These are phyloP conservation scores for Pseudocercospora ulei DNA, from an alignment of 2,329 filamentous ascomycete species.

Conservation along the genomic window DNA sequence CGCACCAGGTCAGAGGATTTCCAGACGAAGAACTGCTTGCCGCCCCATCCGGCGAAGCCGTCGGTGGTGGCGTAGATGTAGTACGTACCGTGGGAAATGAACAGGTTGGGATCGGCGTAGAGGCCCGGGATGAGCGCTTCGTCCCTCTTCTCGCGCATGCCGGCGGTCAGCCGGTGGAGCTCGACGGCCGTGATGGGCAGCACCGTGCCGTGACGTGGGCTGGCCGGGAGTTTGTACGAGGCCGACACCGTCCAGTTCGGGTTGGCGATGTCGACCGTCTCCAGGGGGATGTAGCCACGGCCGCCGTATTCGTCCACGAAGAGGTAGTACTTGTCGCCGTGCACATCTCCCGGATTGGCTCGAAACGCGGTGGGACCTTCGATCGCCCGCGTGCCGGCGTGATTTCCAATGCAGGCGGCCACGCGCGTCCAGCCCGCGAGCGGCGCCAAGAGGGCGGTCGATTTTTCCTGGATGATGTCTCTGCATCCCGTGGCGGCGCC, in stretches of 20 bases:
- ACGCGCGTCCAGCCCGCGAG: slow-evolving; percentile 41
- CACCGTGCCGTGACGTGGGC: slow-evolving; percentile 48
- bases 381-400: slow-evolving; percentile 43
- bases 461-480: slow-evolving; percentile 49
- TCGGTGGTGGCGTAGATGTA: slow-evolving; percentile 45
- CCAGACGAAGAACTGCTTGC: slow-evolving; percentile 44
- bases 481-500: slow-evolving; percentile 43
- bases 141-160: slow-evolving; percentile 12
- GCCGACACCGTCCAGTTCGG: slow-evolving; percentile 44
- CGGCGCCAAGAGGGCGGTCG: slow-evolving; percentile 37
- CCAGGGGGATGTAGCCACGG: slow-evolving; percentile 47
- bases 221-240: slow-evolving; percentile 42
- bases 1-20: slow-evolving; percentile 39
- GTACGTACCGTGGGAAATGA: slow-evolving; percentile 39
- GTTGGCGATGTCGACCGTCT: slow-evolving; percentile 44
- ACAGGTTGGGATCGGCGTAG: slow-evolving; percentile 43
- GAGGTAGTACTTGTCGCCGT: slow-evolving; percentile 48
- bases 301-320: slow-evolving; percentile 48
- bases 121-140: slow-evolving; percentile 20
- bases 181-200: slow-evolving; percentile 45
- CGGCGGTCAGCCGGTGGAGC: slow-evolving; percentile 25
- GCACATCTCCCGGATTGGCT: slow-evolving; percentile 42
- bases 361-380: slow-evolving; percentile 48
- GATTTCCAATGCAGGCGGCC: slow-evolving; percentile 44
- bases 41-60: slow-evolving; percentile 40